Conservation (phyloP, 73 alveolate genomes). For the Symbiodinium natans region DNA sequence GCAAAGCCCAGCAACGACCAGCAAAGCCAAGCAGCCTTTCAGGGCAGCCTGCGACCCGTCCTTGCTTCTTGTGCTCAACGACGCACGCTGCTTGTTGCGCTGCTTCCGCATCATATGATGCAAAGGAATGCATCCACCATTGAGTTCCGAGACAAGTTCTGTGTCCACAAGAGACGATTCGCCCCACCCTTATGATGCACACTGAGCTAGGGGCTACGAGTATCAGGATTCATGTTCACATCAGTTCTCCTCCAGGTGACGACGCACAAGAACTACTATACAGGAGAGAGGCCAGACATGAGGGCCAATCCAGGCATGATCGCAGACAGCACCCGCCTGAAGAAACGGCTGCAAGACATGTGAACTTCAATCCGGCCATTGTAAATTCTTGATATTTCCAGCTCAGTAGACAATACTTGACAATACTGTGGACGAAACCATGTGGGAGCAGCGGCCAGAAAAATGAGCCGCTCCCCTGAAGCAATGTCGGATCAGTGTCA, state of each 20-base stretch:
- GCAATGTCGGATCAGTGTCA: background rate
- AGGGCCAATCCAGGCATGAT: slow-evolving; percentile 82
- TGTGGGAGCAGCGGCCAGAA: background rate
- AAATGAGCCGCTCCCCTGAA: background rate
- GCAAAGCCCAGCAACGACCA: no score
- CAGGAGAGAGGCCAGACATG: slow-evolving; percentile 88
- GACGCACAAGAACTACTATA: slow-evolving; percentile 87
- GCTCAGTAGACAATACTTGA: background rate
- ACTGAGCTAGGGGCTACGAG: no score
- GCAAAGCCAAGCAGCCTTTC: no score
- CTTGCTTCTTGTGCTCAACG: no score
- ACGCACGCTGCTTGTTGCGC: no score
- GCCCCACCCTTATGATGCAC: background rate
- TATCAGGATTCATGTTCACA: background rate
- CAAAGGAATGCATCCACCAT: slow-evolving; percentile 86
- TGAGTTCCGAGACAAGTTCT: slow-evolving; percentile 62
- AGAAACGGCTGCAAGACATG: slow-evolving; percentile 58
- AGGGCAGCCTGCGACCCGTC: no score
- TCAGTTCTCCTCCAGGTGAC: slow-evolving; percentile 11
- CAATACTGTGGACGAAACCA: no score
- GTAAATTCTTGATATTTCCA: no score
- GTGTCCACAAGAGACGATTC: slow-evolving; percentile 87
- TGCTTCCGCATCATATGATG: no score
- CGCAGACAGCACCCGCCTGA: slow-evolving; percentile 90
- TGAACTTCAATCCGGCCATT: no score